Conservation (phyloP, 129 eudicot genomes). For the Cynara cardunculus region DNA sequence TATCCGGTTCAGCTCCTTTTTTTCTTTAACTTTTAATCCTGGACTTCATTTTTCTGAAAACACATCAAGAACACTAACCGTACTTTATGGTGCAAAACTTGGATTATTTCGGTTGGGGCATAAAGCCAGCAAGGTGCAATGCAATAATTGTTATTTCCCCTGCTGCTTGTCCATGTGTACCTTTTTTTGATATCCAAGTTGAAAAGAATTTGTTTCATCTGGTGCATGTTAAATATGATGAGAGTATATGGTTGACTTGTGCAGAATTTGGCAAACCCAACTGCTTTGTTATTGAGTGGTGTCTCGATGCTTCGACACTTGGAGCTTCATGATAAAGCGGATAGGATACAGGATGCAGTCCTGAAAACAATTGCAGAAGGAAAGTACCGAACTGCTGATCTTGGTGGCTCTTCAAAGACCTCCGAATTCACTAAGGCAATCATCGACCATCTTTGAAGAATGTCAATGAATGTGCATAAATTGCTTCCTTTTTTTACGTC, state of each 20-base stretch:
- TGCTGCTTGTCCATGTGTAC: no score
- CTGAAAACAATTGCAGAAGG: slow-evolving; percentile 79
- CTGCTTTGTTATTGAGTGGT: slow-evolving; percentile 74
- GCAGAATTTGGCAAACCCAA: slow-evolving; percentile 90
- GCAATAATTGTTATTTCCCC: no score
- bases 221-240: no score
- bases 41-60: no score
- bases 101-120: background rate
- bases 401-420: slow-evolving; percentile 76
- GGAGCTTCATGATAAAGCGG: slow-evolving; percentile 75
- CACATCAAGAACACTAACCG: no score
- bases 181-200: no score
- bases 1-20: no score
- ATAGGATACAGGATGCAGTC: slow-evolving; percentile 66
- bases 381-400: slow-evolving; percentile 69
- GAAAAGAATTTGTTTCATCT: no score
- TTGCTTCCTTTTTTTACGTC: background rate
- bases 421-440: slow-evolving; percentile 78
- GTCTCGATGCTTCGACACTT: slow-evolving; percentile 77
- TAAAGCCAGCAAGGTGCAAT: no score
- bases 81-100: no score
- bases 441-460: slow-evolving; percentile 53
- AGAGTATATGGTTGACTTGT: background rate
- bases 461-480: no score
- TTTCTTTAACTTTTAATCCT: no score